These are phyloP conservation scores for Penicillium sp. DNA, from an alignment of 2,329 filamentous ascomycete genomes.

Conservation along the genomic window DNA sequence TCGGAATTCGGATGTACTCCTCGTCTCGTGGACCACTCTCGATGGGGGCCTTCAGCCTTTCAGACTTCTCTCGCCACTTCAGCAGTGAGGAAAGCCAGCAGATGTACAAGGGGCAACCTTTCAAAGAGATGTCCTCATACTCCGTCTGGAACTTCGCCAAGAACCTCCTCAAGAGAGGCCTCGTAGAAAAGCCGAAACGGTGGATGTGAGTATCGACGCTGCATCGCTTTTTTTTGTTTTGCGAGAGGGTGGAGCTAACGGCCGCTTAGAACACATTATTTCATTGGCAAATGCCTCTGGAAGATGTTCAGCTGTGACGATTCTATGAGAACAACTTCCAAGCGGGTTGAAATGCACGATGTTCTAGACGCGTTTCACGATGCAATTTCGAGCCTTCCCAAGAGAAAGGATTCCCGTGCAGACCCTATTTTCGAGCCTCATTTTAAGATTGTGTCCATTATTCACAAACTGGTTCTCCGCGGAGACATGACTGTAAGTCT, in stretches of 20 bases:
- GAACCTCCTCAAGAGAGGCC: constrained; percentile 64
- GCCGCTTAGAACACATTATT: constrained; percentile 63
- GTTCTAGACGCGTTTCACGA: constrained; percentile 64
- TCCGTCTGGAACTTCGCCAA: constrained; percentile 70
- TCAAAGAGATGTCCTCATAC: constrained; percentile 63
- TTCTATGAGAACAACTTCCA: constrained; percentile 44
- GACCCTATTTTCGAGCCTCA: constrained; percentile 90
- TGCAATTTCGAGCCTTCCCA: constrained; percentile 67
- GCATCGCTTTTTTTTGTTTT: constrained; percentile 3
- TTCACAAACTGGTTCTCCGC: constrained; percentile 77
- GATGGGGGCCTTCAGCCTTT: constrained; percentile 69
- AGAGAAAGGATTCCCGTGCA: constrained; percentile 62
- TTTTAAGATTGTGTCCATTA: constrained; percentile 83
- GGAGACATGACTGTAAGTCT: constrained; percentile 51
- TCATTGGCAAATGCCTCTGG: constrained; percentile 74
- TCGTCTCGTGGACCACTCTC: constrained; percentile 71
- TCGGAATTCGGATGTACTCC: constrained; percentile 71
- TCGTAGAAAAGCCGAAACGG: constrained; percentile 63
- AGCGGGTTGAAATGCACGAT: constrained; percentile 48
- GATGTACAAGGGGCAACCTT: constrained; percentile 65
- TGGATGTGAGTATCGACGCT: constrained; percentile 61
- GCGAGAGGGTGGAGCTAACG: constrained; percentile 29
- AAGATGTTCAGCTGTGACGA: constrained; percentile 67
- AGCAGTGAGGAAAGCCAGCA: constrained; percentile 59
- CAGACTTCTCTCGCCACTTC: constrained; percentile 66